Conservation (phyloP, 1,284 basidiomycete genomes). For the Malassezia globosa region DNA sequence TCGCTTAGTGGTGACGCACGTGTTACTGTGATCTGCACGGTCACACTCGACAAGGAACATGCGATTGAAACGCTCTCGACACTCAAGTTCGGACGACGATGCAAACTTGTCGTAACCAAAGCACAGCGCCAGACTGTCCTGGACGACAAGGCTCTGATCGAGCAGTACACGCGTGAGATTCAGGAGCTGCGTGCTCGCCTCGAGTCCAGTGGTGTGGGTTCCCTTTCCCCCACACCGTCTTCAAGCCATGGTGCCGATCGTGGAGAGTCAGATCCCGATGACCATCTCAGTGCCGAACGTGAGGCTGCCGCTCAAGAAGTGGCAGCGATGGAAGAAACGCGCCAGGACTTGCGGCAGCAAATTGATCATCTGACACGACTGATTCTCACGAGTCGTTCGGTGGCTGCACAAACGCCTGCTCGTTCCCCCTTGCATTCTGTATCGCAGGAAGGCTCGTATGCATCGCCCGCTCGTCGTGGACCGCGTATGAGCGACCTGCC, state of each 20-base stretch:
- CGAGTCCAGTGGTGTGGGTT: constrained; percentile 17
- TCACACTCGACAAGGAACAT: constrained; percentile 50
- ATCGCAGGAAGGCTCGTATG: constrained; percentile 15
- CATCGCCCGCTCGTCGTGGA: constrained; percentile 25
- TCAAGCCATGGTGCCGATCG: neutral
- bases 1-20: constrained; percentile 53
- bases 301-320: constrained; percentile 27
- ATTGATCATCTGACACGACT: constrained; percentile 40
- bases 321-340: constrained; percentile 28
- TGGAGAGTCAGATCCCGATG: neutral
- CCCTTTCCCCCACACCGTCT: neutral
- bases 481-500: constrained; percentile 33
- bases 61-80: constrained; percentile 53
- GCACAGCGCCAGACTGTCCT: constrained; percentile 52
- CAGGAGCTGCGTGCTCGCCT: constrained; percentile 31
- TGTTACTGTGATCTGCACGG: constrained; percentile 54
- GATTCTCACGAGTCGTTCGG: constrained; percentile 35
- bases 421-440: neutral
- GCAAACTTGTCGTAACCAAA: constrained; percentile 53
- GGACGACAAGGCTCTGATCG: constrained; percentile 43
- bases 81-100: constrained; percentile 54
- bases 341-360: constrained; percentile 28
- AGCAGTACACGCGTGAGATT: constrained; percentile 37
- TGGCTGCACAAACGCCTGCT: constrained; percentile 18
- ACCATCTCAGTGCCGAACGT: constrained; percentile 12